Conservation (phyloP, 768 basidiomycete species). For the Mycena vulgaris region DNA sequence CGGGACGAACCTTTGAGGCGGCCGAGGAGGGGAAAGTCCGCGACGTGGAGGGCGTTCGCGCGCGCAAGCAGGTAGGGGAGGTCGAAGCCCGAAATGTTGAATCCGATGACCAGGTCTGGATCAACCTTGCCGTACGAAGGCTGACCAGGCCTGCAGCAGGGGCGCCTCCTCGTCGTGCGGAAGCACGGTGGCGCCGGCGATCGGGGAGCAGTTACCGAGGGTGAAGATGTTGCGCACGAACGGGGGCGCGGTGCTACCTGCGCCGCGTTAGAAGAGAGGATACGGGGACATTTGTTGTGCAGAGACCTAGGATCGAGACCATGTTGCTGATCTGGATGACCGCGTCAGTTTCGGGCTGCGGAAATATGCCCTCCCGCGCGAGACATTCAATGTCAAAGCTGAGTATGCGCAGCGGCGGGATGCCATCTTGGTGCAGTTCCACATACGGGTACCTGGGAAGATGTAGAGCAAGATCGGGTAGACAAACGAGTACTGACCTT, state of each 20-base stretch:
- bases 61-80: constrained; percentile 36
- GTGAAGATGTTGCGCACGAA: constrained; percentile 37
- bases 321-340: constrained; percentile 42
- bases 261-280: background rate
- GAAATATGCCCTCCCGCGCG: constrained; percentile 2
- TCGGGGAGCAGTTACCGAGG: constrained; percentile 24
- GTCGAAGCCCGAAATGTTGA: constrained; percentile 37
- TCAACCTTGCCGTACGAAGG: constrained; percentile 33
- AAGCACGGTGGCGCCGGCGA: constrained; percentile 28
- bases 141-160: constrained; percentile 32
- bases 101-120: constrained; percentile 40
- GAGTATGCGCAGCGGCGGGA: constrained; percentile 16
- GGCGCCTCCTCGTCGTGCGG: constrained; percentile 22
- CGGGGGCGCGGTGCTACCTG: constrained; percentile 16
- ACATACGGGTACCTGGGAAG: background rate
- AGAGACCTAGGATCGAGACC: constrained; percentile 29
- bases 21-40: constrained; percentile 11
- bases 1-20: constrained; percentile 18
- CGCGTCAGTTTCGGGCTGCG: constrained; percentile 20
- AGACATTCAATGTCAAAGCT: constrained; percentile 32
- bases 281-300: background rate
- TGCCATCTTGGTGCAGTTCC: background rate
- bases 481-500: background rate
- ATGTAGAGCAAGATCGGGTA: background rate
- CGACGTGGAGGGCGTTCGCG: constrained; percentile 20